Conservation (phyloP, 23 red algal genomes). For the Gracilaria gracilis region DNA sequence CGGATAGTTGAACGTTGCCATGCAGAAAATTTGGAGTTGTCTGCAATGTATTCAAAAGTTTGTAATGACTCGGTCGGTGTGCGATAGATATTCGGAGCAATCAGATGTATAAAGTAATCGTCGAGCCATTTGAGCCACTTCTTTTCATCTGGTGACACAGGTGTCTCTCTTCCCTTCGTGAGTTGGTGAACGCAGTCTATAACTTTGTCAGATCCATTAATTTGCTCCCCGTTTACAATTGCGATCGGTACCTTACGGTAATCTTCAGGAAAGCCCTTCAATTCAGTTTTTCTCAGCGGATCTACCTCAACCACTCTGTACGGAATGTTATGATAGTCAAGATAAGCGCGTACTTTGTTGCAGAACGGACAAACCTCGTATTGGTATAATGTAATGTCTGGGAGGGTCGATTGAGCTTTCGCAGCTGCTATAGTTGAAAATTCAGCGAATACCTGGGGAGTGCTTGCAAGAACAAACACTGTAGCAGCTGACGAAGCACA, state of each 20-base stretch:
- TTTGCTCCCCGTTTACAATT: conserved; percentile 83
- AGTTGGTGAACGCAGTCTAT: conserved; percentile 62
- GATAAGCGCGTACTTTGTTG: conserved; percentile 98
- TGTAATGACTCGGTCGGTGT: conserved; percentile 81
- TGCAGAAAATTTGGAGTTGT: conserved; percentile 83
- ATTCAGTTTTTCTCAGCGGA: conserved; percentile 90
- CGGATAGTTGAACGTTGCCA: conserved; percentile 80
- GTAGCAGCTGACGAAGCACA: conserved; percentile 43
- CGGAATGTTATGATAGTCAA: conserved; percentile 92
- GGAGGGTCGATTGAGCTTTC: background rate
- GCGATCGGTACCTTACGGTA: conserved; percentile 97
- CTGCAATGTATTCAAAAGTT: conserved; percentile 94
- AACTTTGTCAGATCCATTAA: conserved; percentile 86
- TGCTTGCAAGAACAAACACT: conserved; percentile 13
- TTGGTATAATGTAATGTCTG: conserved; percentile 87
- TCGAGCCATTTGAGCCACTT: conserved; percentile 96
- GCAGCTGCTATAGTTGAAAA: conserved; percentile 19
- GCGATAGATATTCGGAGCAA: conserved; percentile 99
- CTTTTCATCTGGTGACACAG: conserved; percentile 34
- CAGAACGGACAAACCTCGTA: conserved; percentile 96
- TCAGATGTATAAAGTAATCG: conserved; percentile 81
- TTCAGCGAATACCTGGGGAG: conserved; percentile 13
- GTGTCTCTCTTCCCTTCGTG: background rate
- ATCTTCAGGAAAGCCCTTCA: conserved; percentile 62
- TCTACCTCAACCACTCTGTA: conserved; percentile 93